Evolutionary conservation across 345 rosid species (phyloP), one percentile per base, ranked within the genome.

Genomic region (Eucalyptus shirleyi): DNA sequence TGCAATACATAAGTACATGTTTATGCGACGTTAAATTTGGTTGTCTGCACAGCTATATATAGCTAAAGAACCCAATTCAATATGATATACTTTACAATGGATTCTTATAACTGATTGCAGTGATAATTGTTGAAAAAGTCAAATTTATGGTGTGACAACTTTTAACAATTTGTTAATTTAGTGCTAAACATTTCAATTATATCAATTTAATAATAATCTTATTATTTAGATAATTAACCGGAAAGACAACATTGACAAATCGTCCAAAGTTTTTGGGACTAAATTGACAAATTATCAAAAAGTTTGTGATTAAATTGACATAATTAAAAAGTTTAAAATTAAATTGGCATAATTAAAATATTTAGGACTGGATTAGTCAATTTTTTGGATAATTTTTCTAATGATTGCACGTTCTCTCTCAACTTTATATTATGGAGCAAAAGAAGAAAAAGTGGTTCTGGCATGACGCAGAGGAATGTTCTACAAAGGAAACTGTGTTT

Each of bases 101-200:
- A 2, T 56, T 56, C 13, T 56, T 56, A 56, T 56, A 56, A 56
- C 1, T 56, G 6, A 24, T 23, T 10, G 62, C 1, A 10, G 2
- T 1, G 62, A 56, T 56, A 56, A 24, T 56, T 24, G 0, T 56
- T 11, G 13, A 56, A 24, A 56, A 23, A 4, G 12, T 56, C 13
- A 56, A 24, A 56, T 1, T 56, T 56, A 4, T 24, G 12, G 12
- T 56, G 28, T 4, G 1, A 53, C 26, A 8, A 11, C 23, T 21
- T 53, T 53, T 53, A 53, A 21, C 11, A 53, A 53, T 19, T 9
- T 24, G 3, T 12, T 23, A 23, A 56, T 2, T 24, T 9, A 56
- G 1, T 0, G 1, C 3, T 23, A 23, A 24, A 24, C 1, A 24
- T 56, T 56, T 56, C 14, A 11, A 9, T 10, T 56, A 26, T 56